Evolutionary conservation across 2,329 filamentous ascomycete species (phyloP).

Genomic region (Venturia carpophila): DNA sequence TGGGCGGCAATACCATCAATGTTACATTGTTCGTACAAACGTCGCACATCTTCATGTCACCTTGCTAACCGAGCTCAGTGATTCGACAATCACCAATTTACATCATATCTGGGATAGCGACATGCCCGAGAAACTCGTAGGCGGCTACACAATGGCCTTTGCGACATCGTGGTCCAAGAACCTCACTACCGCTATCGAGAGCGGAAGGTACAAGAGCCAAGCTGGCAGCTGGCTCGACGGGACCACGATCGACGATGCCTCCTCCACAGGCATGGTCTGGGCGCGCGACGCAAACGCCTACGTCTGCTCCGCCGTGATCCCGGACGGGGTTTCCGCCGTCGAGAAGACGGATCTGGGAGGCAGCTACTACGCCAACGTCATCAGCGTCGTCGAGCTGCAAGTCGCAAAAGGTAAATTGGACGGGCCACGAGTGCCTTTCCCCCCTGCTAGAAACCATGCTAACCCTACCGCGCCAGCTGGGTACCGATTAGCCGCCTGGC

Average conservation of each 20-base stretch:
- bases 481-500: conserved; percentile 30
- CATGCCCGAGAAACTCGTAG: conserved; percentile 32
- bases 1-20: conserved; percentile 39
- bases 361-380: conserved; percentile 30
- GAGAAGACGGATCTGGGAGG: conserved; percentile 33
- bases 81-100: conserved; percentile 31
- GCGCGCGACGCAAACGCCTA: conserved; percentile 36
- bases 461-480: conserved; percentile 22
- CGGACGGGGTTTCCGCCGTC: conserved; percentile 32
- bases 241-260: conserved; percentile 31
- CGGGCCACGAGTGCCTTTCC: not conserved
- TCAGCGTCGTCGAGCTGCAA: conserved; percentile 36
- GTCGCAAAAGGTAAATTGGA: conserved; percentile 33
- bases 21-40: conserved; percentile 35
- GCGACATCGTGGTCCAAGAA: conserved; percentile 33
- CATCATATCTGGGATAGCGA: conserved; percentile 37
- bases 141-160: conserved; percentile 33
- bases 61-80: not conserved
- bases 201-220: conserved; percentile 32
- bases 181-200: conserved; percentile 32
- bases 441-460: no score
- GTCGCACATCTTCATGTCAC: not conserved
- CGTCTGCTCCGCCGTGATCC: conserved; percentile 37
- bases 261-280: conserved; percentile 35
- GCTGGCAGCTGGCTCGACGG: conserved; percentile 31